Percentiles rank a stretch among this genome's conserved stretches.
Evolutionary conservation across 768 basidiomycete genomes (phyloP).

Genomic region (Podaxis carcinomalis): DNA sequence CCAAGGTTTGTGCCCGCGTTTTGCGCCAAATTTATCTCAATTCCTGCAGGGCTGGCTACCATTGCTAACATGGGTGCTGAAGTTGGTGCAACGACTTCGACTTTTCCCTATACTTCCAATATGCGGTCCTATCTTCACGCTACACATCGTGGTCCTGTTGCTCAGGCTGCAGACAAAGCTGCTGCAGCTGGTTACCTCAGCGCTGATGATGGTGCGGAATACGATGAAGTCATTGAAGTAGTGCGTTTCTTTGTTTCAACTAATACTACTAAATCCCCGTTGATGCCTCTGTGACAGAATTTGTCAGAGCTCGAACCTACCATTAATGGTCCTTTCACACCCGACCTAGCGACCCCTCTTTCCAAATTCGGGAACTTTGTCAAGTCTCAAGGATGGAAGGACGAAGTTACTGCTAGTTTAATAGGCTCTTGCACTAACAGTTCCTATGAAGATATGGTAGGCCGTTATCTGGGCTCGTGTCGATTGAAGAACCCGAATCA

Average conservation of each 20-base stretch:
- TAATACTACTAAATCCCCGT: slow-evolving; percentile 4
- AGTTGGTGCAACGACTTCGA: slow-evolving; percentile 99
- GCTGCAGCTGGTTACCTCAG: slow-evolving; percentile 71
- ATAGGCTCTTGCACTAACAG: slow-evolving; percentile 99
- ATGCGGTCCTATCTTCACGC: slow-evolving; percentile 91
- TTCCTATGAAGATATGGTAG: slow-evolving; percentile 93
- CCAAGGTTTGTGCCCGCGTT: background rate
- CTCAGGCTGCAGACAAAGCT: slow-evolving; percentile 81
- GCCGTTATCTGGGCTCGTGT: background rate
- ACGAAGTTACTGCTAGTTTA: slow-evolving; percentile 83
- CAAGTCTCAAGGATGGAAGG: slow-evolving; percentile 87
- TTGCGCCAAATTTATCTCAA: background rate
- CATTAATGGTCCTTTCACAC: slow-evolving; percentile 97
- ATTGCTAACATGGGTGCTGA: slow-evolving; percentile 99
- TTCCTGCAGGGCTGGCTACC: slow-evolving; percentile 71
- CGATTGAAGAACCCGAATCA: slow-evolving; percentile 10
- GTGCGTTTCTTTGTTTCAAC: slow-evolving; percentile 37
- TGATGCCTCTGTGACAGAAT: slow-evolving; percentile 46
- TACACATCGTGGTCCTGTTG: slow-evolving; percentile 84
- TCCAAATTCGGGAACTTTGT: slow-evolving; percentile 84
- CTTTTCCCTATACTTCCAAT: slow-evolving; percentile 89
- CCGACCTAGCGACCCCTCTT: slow-evolving; percentile 91
- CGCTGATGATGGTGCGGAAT: slow-evolving; percentile 86
- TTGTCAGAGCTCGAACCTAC: slow-evolving; percentile 86
- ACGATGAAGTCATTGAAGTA: slow-evolving; percentile 93